Percentiles rank a stretch among this genome's conserved stretches.
Conservation (phyloP, 768 basidiomycete species). For the Neoboletus subvelutipes region DNA sequence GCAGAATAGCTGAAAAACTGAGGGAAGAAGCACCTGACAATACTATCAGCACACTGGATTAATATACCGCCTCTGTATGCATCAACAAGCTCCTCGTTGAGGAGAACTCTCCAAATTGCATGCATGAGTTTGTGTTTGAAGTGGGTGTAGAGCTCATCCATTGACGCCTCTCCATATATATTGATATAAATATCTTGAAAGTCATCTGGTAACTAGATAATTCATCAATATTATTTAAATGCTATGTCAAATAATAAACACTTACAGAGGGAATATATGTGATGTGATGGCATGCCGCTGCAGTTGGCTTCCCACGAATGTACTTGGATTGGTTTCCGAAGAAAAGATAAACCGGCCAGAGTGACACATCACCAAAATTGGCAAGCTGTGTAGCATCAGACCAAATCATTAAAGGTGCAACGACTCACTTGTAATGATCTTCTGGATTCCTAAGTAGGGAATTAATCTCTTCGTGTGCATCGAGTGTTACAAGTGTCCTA, state of each 20-base stretch:
- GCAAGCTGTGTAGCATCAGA: slow-evolving; percentile 29
- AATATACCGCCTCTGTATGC: not conserved
- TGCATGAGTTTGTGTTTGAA: slow-evolving; percentile 7
- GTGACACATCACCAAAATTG: slow-evolving; percentile 28
- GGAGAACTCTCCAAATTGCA: not conserved
- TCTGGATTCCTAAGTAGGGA: not conserved
- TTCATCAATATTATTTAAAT: not conserved
- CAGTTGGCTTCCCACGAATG: slow-evolving; percentile 5
- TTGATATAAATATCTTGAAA: slow-evolving; percentile 9
- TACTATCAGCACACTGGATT: not conserved
- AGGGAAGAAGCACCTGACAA: not conserved
- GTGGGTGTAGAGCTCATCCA: not conserved
- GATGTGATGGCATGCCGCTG: slow-evolving; percentile 15
- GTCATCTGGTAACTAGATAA: slow-evolving; percentile 5
- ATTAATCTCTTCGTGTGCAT: not conserved
- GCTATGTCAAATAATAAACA: not conserved
- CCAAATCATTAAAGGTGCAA: slow-evolving; percentile 22
- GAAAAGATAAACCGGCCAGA: slow-evolving; percentile 30
- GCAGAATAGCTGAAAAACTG: not conserved
- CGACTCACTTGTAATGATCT: slow-evolving; percentile 4
- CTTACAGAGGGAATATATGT: slow-evolving; percentile 10
- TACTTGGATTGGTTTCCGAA: slow-evolving; percentile 24
- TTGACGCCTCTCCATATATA: not conserved
- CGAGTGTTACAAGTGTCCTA: too few relatives aligned
- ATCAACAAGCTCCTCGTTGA: not conserved